Evolutionary conservation across 345 rosid species (phyloP), one percentile per base, ranked within the genome.

Genomic region (Boechera retrofracta): DNA sequence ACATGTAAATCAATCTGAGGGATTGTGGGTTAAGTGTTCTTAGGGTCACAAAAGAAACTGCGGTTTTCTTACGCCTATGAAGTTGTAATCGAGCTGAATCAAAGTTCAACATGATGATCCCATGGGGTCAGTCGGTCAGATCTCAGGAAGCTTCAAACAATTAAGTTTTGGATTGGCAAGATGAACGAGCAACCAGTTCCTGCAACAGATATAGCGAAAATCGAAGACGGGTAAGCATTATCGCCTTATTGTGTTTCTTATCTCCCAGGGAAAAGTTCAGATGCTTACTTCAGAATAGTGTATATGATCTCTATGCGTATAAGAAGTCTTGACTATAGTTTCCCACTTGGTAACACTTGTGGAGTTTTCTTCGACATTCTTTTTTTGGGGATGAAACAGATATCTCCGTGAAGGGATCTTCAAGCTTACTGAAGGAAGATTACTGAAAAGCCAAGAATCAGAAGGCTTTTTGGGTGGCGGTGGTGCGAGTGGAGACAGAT

Each of bases 361-460:
- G 54, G 87, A 72, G 56, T 84, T 47, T 42, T 77, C 64, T 81
- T 83, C 81, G 5, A 83, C 57, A 69, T 83, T 83, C 75, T 74
- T 84, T 75, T 78, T 81, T 12, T 76, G 81, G 70, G 79, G 49
- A 59, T 79, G 79, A 35, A 53, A 59, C 51, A 79, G 67, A 33
- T 80, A 79, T 47, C 75, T 78, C 0, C 83, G 80, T 56, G 84
- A 78, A 45, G 86, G 67, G 61, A 78, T 86, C 54, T 71, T 83
- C 0, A 88, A 73, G 6, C 88, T 57, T 45, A 82, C 65, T 35
- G 93, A 79, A 73, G 99, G 89, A 57, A 88, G 83, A 12, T 91
- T 81, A 54, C 96, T 90, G 80, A 87, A 80, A 44, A 95, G 96
- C 99, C 99, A 95, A 39, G 99, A 95, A 56, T 95, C 97, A 1